Evolutionary conservation across 2,329 filamentous ascomycete species (phyloP).

Genomic region (Arthrocladium fulminans): DNA sequence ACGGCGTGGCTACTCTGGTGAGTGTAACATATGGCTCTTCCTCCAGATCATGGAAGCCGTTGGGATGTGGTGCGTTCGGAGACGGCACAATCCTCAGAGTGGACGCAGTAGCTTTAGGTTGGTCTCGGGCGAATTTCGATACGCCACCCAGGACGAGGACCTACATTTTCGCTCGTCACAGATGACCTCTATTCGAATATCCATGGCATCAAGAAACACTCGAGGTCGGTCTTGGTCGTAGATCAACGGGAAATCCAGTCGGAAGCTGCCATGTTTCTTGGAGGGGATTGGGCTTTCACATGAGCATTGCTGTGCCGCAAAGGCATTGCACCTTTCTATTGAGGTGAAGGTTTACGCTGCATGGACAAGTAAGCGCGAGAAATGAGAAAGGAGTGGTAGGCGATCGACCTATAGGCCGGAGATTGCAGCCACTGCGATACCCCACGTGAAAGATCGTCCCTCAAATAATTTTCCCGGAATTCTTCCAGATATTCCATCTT

Average conservation of each 20-base stretch:
- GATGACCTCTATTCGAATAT: conserved; percentile 49
- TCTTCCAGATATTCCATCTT: too few species aligned
- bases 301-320: neutral
- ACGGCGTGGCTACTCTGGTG: conserved; percentile 64
- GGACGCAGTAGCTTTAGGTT: conserved; percentile 48
- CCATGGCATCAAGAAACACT: conserved; percentile 53
- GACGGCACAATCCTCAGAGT: conserved; percentile 75
- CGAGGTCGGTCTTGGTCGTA: conserved; percentile 30
- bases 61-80: conserved; percentile 56
- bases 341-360: neutral
- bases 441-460: too few species aligned
- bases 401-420: too few species aligned
- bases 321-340: neutral
- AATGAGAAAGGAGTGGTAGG: too few species aligned
- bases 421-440: too few species aligned
- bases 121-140: conserved; percentile 50
- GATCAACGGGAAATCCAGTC: conserved; percentile 20
- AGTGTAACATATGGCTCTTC: conserved; percentile 72
- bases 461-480: too few species aligned
- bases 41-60: conserved; percentile 23
- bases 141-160: conserved; percentile 82
- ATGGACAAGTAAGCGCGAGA: too few species aligned
- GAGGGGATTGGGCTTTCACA: conserved; percentile 11
- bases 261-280: conserved; percentile 18
- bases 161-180: conserved; percentile 52